Evolutionary conservation across 371 early-diverging fungal genomes (phyloP), one percentile per base, ranked within the genome.

Genomic region (Rhizopus stolonifer): DNA sequence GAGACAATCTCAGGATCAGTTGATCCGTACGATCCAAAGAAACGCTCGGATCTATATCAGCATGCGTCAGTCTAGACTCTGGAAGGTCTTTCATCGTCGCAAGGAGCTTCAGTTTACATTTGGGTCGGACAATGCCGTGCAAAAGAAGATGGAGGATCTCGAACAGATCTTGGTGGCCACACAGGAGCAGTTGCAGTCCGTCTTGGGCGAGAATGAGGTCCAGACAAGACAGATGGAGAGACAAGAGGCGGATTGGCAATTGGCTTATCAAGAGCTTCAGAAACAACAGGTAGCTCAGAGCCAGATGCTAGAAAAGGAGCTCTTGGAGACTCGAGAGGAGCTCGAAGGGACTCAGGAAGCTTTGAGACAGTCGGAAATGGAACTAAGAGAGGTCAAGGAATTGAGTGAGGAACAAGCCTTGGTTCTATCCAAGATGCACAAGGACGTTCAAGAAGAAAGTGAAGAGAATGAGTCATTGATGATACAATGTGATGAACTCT

Each of bases 21-120:
- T 95, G 0, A 93, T 97, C 62, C 80, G 84, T 40, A 81, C 92
- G 36, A 93, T 98, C 57, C 95, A 98, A 65, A 84, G 88, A 59
- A 94, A 97, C 65, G 89, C 94, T 11, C 76, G 95, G 14, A 81
- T 94, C 23, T 94, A 92, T 67, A 85, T 92, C 50, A 79, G 89
- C 52, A 81, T 94, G 11, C 85, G 89, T 32, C 91, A 93, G 70
- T 91, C 94, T 89, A 79, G 89, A 19, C 92, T 96, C 91, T 96
- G 95, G 93, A 88, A 85, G 53, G 81, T 99, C 32, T 99, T 95
- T 76, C 82, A 90, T 59, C 95, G 96, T 46, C 87, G 99, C 56
- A 97, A 98, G 77, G 99, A 99, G n/a, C 80, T 98, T 38, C 77
- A 97, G 33, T 92, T 89, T 42, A 95, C 95, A 1, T 88, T 86